Evolutionary conservation across 148 eudicot genomes (phyloP).

Genomic region (Fallopia convolvulus): DNA sequence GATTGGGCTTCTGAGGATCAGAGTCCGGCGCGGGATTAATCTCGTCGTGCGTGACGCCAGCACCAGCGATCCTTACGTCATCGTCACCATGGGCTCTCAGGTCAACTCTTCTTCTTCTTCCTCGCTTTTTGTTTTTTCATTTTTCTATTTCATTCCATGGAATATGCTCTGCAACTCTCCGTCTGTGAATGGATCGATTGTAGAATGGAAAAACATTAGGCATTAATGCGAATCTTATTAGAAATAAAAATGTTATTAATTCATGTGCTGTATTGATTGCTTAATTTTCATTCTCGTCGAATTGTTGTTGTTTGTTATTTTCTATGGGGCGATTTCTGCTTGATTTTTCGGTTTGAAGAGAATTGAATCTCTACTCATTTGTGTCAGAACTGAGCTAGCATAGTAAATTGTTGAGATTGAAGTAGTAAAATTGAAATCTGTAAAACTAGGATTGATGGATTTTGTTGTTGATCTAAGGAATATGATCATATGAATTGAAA

Average conservation of each 20-base stretch:
- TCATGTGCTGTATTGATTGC: neutral
- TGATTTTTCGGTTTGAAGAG: neutral
- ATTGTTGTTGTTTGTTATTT: neutral
- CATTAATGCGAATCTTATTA: too few species aligned
- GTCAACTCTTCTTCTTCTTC: conserved; percentile 8
- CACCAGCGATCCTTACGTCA: conserved; percentile 48
- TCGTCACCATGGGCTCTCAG: conserved; percentile 27
- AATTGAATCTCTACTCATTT: neutral
- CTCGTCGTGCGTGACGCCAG: conserved; percentile 32
- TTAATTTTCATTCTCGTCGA: neutral
- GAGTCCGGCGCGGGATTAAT: conserved; percentile 35
- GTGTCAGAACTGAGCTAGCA: neutral
- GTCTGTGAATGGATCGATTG: neutral
- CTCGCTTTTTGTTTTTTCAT: neutral
- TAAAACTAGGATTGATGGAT: neutral
- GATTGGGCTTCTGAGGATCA: conserved; percentile 30
- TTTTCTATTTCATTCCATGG: neutral
- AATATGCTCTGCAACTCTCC: neutral
- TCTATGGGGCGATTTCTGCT: too few species aligned
- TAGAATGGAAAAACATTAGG: too few species aligned
- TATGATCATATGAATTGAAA: neutral
- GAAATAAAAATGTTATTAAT: too few species aligned
- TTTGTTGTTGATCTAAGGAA: neutral
- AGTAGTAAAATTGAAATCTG: neutral
- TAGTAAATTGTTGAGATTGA: neutral